Percentiles rank a stretch among this genome's conserved stretches.
Conservation (phyloP, 495 filamentous ascomycete genomes). For the Xylaria telfairii region DNA sequence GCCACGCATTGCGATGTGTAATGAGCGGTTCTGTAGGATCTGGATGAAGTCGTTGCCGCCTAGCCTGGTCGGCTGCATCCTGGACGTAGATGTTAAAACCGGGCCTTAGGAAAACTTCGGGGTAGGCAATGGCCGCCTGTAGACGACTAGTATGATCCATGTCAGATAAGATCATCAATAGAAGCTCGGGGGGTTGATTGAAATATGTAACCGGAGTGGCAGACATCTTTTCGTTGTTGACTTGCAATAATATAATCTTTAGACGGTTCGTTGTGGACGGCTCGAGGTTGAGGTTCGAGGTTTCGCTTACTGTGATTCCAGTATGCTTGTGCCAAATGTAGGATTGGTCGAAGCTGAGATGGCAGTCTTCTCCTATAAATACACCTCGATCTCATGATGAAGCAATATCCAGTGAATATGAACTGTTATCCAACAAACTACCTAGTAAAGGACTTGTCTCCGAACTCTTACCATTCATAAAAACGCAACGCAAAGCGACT, state of each 20-base stretch:
- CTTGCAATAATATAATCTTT: neutral
- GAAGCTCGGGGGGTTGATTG: neutral
- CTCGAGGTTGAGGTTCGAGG: neutral
- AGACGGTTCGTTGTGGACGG: neutral
- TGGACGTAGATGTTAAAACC: neutral
- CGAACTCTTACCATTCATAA: neutral
- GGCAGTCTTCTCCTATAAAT: neutral
- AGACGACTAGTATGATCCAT: neutral
- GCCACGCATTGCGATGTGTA: neutral
- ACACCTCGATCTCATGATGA: neutral
- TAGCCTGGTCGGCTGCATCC: neutral
- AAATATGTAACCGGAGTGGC: neutral
- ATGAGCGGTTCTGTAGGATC: neutral
- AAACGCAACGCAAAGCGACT: neutral
- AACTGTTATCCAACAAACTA: neutral
- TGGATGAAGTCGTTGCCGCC: neutral
- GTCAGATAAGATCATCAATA: neutral
- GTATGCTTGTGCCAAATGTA: neutral
- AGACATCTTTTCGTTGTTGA: conserved; percentile 4
- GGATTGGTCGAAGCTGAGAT: neutral
- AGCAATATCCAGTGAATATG: neutral
- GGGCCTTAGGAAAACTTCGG: conserved; percentile 4
- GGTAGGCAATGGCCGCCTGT: neutral
- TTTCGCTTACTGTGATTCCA: neutral
- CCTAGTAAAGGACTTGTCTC: neutral